Conservation (phyloP, 179 eudicot genomes). For the Gypsophila paniculata region DNA sequence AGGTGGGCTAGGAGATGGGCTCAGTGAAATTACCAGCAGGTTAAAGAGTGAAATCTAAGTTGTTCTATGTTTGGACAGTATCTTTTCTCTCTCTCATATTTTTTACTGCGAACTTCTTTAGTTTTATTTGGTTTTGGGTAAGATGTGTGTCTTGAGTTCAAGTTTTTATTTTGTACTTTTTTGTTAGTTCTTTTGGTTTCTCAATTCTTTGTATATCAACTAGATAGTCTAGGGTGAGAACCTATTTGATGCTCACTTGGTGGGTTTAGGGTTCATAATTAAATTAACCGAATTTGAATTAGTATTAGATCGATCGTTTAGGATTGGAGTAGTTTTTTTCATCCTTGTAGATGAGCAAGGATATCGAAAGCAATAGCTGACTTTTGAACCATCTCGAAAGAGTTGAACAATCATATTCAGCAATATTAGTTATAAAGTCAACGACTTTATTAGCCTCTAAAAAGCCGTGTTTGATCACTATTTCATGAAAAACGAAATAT, state of each 20-base stretch:
- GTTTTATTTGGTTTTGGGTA: conserved; percentile 23
- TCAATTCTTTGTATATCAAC: not conserved
- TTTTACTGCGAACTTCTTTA: conserved; percentile 19
- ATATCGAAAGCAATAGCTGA: too few relatives aligned
- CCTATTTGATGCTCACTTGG: not conserved
- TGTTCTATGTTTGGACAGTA: conserved; percentile 32
- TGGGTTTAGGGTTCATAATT: too few relatives aligned
- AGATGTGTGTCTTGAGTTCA: conserved; percentile 12
- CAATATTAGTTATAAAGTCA: too few relatives aligned
- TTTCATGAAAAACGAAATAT: too few relatives aligned
- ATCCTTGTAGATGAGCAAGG: too few relatives aligned
- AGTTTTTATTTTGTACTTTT: not conserved
- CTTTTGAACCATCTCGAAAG: too few relatives aligned
- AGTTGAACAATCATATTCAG: too few relatives aligned
- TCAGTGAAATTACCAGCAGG: conserved; percentile 34
- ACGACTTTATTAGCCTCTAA: too few relatives aligned
- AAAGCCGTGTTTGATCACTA: too few relatives aligned
- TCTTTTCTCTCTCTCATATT: conserved; percentile 40
- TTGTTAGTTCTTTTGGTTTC: not conserved
- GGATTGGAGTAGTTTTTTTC: too few relatives aligned
- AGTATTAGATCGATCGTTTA: too few relatives aligned
- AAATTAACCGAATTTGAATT: too few relatives aligned
- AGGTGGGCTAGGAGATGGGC: conserved; percentile 27
- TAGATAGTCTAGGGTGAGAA: not conserved
- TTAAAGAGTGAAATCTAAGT: conserved; percentile 24